A percentile compares a stretch with the other conserved stretches of the same genome.
Conservation (phyloP, 1,284 basidiomycete genomes). For the Rhodofomes roseus region DNA sequence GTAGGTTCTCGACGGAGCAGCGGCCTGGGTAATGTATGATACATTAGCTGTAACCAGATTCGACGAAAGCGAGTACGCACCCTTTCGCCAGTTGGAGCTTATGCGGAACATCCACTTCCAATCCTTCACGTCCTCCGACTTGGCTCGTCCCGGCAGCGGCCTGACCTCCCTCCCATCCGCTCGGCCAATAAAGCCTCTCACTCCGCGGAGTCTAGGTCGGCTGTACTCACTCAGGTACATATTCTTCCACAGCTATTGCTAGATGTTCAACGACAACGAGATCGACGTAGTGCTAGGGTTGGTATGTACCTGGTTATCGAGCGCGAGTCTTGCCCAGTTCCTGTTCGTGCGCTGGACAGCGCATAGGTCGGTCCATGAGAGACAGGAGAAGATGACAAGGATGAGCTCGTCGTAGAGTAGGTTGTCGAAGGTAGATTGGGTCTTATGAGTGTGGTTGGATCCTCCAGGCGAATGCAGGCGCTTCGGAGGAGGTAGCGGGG, state of each 20-base stretch:
- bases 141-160: constrained; percentile 52
- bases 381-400: constrained; percentile 67
- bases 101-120: constrained; percentile 87
- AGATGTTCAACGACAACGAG: constrained; percentile 17
- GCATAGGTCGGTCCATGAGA: constrained; percentile 66
- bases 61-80: constrained; percentile 33
- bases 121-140: constrained; percentile 44
- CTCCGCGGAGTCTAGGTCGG: constrained; percentile 60
- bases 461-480: constrained; percentile 37
- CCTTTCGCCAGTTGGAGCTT: constrained; percentile 74
- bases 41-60: background rate
- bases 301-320: constrained; percentile 50
- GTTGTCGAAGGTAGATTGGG: constrained; percentile 42
- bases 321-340: constrained; percentile 63
- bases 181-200: constrained; percentile 53
- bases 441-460: constrained; percentile 8
- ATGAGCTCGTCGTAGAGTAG: constrained; percentile 73
- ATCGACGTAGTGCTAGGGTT: constrained; percentile 4
- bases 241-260: constrained; percentile 47
- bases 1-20: constrained; percentile 40
- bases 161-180: constrained; percentile 55
- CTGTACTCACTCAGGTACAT: constrained; percentile 63
- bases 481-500: constrained; percentile 52
- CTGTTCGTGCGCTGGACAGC: constrained; percentile 55
- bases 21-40: constrained; percentile 40